Base-by-base conservation (phyloP, 225 moss, liverwort and hornwort species). In the Polytrichum commune region DNA sequence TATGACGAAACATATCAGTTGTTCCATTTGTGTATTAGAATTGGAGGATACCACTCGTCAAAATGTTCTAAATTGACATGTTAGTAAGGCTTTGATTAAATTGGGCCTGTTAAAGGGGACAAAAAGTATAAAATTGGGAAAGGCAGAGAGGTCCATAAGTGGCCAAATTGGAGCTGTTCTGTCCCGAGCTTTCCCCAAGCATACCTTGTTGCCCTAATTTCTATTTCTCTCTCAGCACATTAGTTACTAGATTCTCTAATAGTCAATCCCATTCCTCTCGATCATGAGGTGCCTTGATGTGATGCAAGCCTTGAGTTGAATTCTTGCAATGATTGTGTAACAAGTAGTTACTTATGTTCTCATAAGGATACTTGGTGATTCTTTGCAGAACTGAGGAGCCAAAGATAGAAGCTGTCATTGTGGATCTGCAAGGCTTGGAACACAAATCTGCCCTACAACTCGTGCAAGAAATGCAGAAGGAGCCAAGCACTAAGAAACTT, bases 381-480 rank as follows among this genome's bases (percentile, higher is more conserved):
- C 8, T 46, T 24, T 29, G 29, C 83, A 88, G 88, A 72, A 29
- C 65, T 1, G 80, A 67, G 35, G 64, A 72, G 26, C 80, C 76
- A 20, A 5, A 62, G 25, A 65, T 83, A 19, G 83, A 83, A 78
- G 88, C 80, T 18, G 80, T 83, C 71, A 80, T 85, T 62, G 80
- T 85, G 65, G 88, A 88, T 74, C 69, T 88, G 28, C 88, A 88
- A 69, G 82, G 80, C 73, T 62, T 83, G 72, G 85, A 85, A 32
- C 79, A 71, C 58, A 64, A 68, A 58, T 23, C 73, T 24, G 78
- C 69, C 19, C 53, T 82, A 19, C 66, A 78, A 54, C 80, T 88
- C 64, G 80, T 80, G 67, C 68, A 69, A 29, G 73, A 78, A 18
- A 60, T 88, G 66, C 67, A 62, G 22, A 71, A 68, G 77, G 75